A percentile compares a stretch with the other conserved stretches of the same genome.
phyloP scores from a whole-genome alignment of 306 rosid genomes.

The Mucuna pruriens region DNA sequence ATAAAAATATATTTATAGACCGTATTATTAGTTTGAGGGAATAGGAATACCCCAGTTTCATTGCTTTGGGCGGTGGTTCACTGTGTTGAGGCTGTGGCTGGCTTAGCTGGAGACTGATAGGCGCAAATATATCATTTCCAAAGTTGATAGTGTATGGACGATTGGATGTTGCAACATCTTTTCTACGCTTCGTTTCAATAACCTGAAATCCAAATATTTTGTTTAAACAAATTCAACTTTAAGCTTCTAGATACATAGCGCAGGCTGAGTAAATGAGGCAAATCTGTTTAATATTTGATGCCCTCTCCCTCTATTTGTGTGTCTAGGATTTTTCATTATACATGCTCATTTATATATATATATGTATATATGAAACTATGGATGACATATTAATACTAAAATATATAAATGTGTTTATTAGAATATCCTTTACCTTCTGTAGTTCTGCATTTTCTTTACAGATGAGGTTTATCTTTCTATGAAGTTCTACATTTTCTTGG shows the following conservation, averaged over 20 bases:
- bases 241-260: not conserved
- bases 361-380: not conserved
- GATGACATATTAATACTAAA: not conserved
- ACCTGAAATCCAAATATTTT: slow-evolving; percentile 46
- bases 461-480: slow-evolving; percentile 43
- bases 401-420: not conserved
- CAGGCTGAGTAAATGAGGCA: not conserved
- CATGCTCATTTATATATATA: not conserved
- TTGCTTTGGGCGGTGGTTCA: slow-evolving; percentile 43
- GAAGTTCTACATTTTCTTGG: slow-evolving; percentile 50
- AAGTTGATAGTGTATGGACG: slow-evolving; percentile 34
- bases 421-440: slow-evolving; percentile 48
- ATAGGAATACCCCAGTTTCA: slow-evolving; percentile 66
- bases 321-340: not conserved
- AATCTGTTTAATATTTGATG: not conserved
- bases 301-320: not conserved
- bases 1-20: not conserved
- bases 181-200: slow-evolving; percentile 37
- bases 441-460: slow-evolving; percentile 53
- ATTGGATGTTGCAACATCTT: slow-evolving; percentile 34
- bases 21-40: slow-evolving; percentile 25
- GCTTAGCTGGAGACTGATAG: slow-evolving; percentile 64
- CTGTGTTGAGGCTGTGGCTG: slow-evolving; percentile 55
- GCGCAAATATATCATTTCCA: slow-evolving; percentile 42
- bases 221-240: not conserved